Evolutionary conservation across 371 early-diverging fungal species (phyloP).

Genomic region (Amoeboradix gromovi): DNA sequence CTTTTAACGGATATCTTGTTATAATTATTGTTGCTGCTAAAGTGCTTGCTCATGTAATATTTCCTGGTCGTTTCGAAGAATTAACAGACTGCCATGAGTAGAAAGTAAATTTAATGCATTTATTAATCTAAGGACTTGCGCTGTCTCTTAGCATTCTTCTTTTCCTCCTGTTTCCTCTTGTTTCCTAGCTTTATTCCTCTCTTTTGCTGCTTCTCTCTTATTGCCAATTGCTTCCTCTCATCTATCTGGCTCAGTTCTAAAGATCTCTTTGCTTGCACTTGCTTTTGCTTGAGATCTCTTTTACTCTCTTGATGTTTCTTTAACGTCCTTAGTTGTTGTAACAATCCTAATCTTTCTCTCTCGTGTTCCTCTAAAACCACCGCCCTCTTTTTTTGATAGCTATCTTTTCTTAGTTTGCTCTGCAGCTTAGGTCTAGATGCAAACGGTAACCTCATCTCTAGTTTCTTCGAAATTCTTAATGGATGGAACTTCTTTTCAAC

Average conservation of each 20-base stretch:
- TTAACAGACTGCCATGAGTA: no score
- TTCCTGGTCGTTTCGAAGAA: no score
- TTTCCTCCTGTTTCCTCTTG: not conserved
- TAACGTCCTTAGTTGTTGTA: conserved; percentile 58
- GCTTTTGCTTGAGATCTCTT: conserved; percentile 2
- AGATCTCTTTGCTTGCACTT: not conserved
- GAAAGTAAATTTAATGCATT: no score
- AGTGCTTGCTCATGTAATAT: not conserved
- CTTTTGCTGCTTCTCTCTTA: not conserved
- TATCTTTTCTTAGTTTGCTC: conserved; percentile 12
- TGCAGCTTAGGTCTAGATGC: conserved; percentile 52
- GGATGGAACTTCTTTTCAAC: conserved; percentile 39
- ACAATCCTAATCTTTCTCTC: conserved; percentile 40
- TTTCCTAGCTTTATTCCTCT: conserved; percentile 4
- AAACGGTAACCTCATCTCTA: conserved; percentile 61
- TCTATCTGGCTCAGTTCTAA: conserved; percentile 1
- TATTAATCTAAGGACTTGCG: no score
- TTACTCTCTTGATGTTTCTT: conserved; percentile 45
- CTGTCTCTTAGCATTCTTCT: no score
- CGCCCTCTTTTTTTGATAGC: conserved; percentile 34
- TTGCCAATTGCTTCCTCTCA: not conserved
- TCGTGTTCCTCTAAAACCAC: conserved; percentile 67
- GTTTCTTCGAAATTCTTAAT: conserved; percentile 42
- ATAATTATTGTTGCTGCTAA: not conserved
- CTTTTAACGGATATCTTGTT: not conserved